Percentiles rank a stretch among this genome's conserved stretches.
Evolutionary conservation across 2,329 filamentous ascomycete species (phyloP).

Genomic region (Scedosporium dehoogii): DNA sequence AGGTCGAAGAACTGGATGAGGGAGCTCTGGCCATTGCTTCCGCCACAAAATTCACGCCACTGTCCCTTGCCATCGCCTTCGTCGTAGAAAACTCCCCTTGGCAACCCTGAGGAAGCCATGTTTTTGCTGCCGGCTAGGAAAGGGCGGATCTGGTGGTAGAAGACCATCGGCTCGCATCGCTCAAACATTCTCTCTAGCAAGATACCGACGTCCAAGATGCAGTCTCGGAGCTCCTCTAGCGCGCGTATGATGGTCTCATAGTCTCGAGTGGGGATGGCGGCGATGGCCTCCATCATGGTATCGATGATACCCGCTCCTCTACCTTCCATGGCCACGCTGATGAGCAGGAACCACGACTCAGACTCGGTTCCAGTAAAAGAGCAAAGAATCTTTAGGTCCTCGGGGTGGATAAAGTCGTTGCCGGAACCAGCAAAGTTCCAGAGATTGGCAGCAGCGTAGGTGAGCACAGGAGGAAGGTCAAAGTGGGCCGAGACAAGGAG

Average conservation of each 20-base stretch:
- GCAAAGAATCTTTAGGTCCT: constrained; percentile 60
- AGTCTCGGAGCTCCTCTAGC: constrained; percentile 54
- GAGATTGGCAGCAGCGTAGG: constrained; percentile 75
- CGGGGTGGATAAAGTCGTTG: constrained; percentile 50
- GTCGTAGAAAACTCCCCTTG: constrained; percentile 77
- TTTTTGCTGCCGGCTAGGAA: constrained; percentile 88
- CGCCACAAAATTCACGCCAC: constrained; percentile 75
- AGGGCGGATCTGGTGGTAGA: constrained; percentile 81
- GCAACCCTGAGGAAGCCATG: constrained; percentile 76
- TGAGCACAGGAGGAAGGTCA: constrained; percentile 79
- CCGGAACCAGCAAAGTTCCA: constrained; percentile 71
- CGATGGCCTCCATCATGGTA: constrained; percentile 66
- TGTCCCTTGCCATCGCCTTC: constrained; percentile 54
- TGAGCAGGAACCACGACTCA: constrained; percentile 89
- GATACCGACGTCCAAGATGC: constrained; percentile 56
- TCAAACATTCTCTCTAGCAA: constrained; percentile 82
- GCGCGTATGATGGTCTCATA: constrained; percentile 49
- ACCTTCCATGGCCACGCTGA: constrained; percentile 86
- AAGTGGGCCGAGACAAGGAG: constrained; percentile 61
- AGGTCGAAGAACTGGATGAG: constrained; percentile 91
- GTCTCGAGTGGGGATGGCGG: constrained; percentile 54
- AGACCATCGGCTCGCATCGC: constrained; percentile 73
- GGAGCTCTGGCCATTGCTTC: constrained; percentile 88
- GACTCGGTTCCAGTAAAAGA: constrained; percentile 85
- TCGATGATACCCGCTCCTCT: constrained; percentile 66